A percentile compares a stretch with the other conserved stretches of the same genome.
phyloP scores from a whole-genome alignment of 768 basidiomycete species.

The Pleurotus platypus region DNA sequence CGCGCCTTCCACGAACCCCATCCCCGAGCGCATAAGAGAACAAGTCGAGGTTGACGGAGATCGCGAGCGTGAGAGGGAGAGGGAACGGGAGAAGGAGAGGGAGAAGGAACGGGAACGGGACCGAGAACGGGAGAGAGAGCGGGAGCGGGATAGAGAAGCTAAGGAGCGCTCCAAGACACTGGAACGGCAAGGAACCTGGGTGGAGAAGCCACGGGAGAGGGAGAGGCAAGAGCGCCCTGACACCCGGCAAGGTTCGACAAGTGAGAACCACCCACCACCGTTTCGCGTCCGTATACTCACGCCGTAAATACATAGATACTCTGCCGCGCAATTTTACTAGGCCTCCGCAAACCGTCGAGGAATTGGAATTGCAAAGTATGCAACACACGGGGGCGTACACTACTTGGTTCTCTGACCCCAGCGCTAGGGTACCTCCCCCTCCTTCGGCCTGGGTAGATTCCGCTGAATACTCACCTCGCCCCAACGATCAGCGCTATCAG shows the following conservation, averaged over 20 bases:
- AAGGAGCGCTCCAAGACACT: constrained; percentile 9
- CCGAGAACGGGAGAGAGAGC: neutral
- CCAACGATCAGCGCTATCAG: constrained; percentile 5
- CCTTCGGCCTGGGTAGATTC: constrained; percentile 4
- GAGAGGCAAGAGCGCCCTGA: constrained; percentile 16
- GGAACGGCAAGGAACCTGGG: neutral
- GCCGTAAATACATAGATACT: neutral
- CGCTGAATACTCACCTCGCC: constrained; percentile 1
- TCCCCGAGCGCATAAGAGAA: constrained; percentile 30
- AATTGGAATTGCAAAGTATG: constrained; percentile 1
- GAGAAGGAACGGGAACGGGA: neutral
- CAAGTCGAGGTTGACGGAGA: constrained; percentile 13
- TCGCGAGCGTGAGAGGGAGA: neutral
- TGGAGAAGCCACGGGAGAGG: constrained; percentile 14
- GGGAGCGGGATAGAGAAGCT: constrained; percentile 1
- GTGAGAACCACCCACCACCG: neutral
- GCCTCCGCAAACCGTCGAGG: constrained; percentile 4
- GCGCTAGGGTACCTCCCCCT: neutral
- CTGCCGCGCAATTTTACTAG: neutral
- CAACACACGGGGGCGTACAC: constrained; percentile 3
- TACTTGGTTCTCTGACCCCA: constrained; percentile 2
- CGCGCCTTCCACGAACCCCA: constrained; percentile 34
- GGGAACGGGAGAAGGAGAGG: constrained; percentile 6
- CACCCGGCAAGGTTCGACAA: constrained; percentile 16
- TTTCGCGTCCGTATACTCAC: no score